Evolutionary conservation across 2,329 filamentous ascomycete species (phyloP), one percentile per base, ranked within the genome.

Genomic region (Monilinia polystroma): DNA sequence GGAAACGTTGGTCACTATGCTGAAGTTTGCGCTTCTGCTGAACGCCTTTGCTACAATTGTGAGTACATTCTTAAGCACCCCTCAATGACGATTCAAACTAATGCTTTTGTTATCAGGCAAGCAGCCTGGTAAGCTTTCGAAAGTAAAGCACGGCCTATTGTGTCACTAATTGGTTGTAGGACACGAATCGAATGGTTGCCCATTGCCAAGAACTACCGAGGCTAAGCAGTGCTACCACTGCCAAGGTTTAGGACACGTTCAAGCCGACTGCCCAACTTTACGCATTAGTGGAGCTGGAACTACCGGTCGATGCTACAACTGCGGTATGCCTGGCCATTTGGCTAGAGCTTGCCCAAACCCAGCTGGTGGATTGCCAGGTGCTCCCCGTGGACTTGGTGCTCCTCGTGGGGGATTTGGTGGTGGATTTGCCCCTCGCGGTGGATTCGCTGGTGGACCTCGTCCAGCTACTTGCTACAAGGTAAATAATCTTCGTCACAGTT

Each of bases 141-240:
- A 20, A 32, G 23, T 35, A 26, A 29, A 38, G 16, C 29, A 59
- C 32, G 29, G n/a, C 53, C 41, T 12, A 20, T 59, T 26, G 43
- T 41, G 43, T 41, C 59, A 52, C 43, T 65, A 52, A 65, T 59
- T 51, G 38, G 11, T 6, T 2, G 72, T 76, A 87, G 90, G 92
- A 79, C 95, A 99, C 81, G 95, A 99, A 84, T 98, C 94, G 73
- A 98, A 96, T 83, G 91, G 90, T 80, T 99, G 95, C 86, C 95
- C 95, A 75, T 89, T 94, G 77, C 95, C 95, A 76, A 90, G 95
- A 80, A 97, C 94, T 69, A 97, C 95, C 72, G 95, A 99, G 83
- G 93, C 93, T 64, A 99, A 99, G 88, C 95, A 99, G 85, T 99
- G 95, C 87, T 99, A 99, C 80, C 95, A 98, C 83, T 99, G 95